Base-by-base conservation (phyloP, 2,329 filamentous ascomycete species). In the Chaetoscypha palmicola region DNA sequence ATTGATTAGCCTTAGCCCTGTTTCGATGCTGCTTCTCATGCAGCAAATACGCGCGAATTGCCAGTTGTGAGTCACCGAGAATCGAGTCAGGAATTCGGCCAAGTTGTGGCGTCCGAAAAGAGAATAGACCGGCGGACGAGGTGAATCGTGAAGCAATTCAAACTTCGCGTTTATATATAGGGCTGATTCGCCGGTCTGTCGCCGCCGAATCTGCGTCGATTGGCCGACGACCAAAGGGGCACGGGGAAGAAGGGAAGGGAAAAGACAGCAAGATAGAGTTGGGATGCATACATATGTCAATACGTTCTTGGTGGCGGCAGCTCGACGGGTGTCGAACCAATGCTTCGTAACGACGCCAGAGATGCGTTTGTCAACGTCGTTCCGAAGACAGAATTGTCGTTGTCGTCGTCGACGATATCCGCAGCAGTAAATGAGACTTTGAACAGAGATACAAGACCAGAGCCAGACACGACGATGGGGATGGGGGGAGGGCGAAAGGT, bases 161-260 rank as follows among this genome's bases (percentile, higher is more conserved):
- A 46, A 30, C 44, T 30, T 24, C 42, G 38, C 24, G 40, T 38
- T 35, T 47, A 41, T 50, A 53, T 55, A 48, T 52, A 49, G 41
- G 53, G 44, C 50, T 53, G 55, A 56, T 56, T 58, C 52, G 53
- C 43, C 50, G 52, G 54, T 53, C 43, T 41, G 21, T 9, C 12
- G 23, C 39, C 39, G 40, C 34, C 26, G 16, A 33, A 42, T 39
- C 26, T 14, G 36, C 22, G 24, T 49, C 21, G 47, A 51, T 46
- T 46, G 48, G 47, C 41, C 38, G 16, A 38, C 37, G 24, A 12
- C 7, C 7, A 28, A n/a, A n/a, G n/a, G n/a, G n/a, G n/a, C n/a
- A n/a, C n/a, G n/a, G 24, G 24, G 7, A 12, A 28, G 24, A 28
- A 28, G 24, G 24, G 7, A 28, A 12, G 12, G 24, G 7, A 28